Evolutionary conservation across 441 rosid species (phyloP).

Genomic region (Breynia disticha): DNA sequence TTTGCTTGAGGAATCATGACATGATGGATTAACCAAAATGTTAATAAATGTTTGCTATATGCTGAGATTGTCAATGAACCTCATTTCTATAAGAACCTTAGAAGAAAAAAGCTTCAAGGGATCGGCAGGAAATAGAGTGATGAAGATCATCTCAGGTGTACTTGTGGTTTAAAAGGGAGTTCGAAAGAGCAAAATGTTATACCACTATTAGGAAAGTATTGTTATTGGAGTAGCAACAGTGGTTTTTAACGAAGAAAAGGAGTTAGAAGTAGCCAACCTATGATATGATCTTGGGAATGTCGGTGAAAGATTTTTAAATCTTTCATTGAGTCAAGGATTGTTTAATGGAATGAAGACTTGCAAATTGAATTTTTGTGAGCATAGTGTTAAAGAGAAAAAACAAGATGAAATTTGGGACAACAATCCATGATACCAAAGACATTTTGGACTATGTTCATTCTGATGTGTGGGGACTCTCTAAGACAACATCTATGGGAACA

Average conservation of each 20-base stretch:
- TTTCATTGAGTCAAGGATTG: too few species aligned
- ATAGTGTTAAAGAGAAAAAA: neutral
- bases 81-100: too few species aligned
- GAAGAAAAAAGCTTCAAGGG: too few species aligned
- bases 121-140: too few species aligned
- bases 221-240: too few species aligned
- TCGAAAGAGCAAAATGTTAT: slow-evolving; percentile 1
- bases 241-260: too few species aligned
- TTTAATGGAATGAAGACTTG: neutral
- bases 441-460: neutral
- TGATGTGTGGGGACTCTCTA: neutral
- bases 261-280: too few species aligned
- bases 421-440: too few species aligned
- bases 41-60: neutral
- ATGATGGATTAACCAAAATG: neutral
- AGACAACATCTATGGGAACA: neutral
- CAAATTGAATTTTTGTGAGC: neutral
- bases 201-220: too few species aligned
- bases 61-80: too few species aligned
- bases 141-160: neutral
- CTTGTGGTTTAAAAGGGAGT: neutral
- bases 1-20: neutral
- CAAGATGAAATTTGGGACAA: neutral
- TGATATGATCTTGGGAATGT: too few species aligned
- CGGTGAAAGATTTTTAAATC: too few species aligned